Conservation (phyloP, 225 moss, liverwort and hornwort species). For the Marchantia polymorpha region DNA sequence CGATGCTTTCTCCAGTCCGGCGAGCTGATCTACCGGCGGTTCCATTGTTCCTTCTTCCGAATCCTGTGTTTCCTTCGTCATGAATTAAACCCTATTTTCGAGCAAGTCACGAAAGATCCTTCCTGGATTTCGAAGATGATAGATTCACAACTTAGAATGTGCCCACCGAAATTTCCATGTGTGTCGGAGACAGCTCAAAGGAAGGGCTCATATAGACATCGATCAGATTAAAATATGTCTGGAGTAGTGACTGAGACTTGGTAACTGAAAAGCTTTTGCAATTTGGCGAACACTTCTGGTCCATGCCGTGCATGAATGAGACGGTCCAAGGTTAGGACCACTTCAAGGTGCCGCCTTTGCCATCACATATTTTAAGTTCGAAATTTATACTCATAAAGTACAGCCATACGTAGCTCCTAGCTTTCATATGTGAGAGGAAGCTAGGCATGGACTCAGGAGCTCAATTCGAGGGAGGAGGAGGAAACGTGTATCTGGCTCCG, state of each 20-base stretch:
- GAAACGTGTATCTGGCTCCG: not conserved
- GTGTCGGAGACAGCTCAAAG: not conserved
- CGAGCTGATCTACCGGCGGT: not conserved
- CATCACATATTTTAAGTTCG: not conserved
- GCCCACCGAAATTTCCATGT: no score
- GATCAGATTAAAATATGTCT: not conserved
- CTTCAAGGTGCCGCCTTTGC: not conserved
- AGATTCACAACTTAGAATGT: not conserved
- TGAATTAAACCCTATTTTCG: not conserved
- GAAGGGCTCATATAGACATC: not conserved
- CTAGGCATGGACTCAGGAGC: not conserved
- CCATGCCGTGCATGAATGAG: not conserved
- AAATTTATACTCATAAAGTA: not conserved
- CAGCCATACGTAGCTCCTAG: not conserved
- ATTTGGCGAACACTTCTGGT: not conserved
- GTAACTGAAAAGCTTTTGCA: not conserved
- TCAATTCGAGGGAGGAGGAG: not conserved
- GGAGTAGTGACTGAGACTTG: not conserved
- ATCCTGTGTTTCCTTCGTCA: slow-evolving; percentile 8
- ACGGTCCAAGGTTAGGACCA: not conserved
- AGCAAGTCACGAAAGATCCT: not conserved
- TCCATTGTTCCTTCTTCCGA: not conserved
- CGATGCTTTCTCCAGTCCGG: slow-evolving; percentile 1
- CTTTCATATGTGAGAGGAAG: not conserved
- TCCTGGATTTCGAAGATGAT: no score